Evolutionary conservation across 768 basidiomycete species (phyloP).

Genomic region (Daedaleopsis nitida): DNA sequence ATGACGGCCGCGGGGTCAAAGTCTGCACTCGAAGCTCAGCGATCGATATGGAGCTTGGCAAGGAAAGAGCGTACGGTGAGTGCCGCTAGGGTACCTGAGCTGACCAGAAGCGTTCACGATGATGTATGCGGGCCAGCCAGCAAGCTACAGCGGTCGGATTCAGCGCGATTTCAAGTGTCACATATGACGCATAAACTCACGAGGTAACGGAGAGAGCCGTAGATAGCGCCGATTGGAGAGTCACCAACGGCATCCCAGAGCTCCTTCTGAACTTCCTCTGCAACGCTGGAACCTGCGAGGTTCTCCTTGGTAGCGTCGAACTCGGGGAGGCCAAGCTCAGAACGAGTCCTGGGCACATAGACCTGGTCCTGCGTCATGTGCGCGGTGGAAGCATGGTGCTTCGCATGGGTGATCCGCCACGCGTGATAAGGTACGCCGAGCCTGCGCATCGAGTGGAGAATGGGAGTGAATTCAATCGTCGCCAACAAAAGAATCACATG

Average conservation of each 20-base stretch:
- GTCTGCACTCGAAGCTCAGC: constrained; percentile 41
- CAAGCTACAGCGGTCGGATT: constrained; percentile 45
- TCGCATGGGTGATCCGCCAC: constrained; percentile 92
- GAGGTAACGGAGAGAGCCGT: constrained; percentile 58
- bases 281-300: constrained; percentile 61
- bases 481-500: constrained; percentile 22
- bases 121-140: constrained; percentile 88
- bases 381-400: constrained; percentile 93
- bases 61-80: constrained; percentile 66
- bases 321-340: constrained; percentile 61
- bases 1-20: constrained; percentile 78
- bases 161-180: no score
- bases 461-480: constrained; percentile 2
- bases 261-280: constrained; percentile 68
- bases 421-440: constrained; percentile 96
- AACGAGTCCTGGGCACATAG: constrained; percentile 90
- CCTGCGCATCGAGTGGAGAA: constrained; percentile 42
- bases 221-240: constrained; percentile 74
- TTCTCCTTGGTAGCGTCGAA: constrained; percentile 73
- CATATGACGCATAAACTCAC: constrained; percentile 40
- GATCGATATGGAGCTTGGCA: neutral
- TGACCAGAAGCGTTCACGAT: constrained; percentile 86
- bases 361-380: constrained; percentile 97
- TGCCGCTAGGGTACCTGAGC: constrained; percentile 69
- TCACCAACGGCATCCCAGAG: constrained; percentile 89